Evolutionary conservation across 2,329 filamentous ascomycete species (phyloP).

Genomic region (Polychaeton citri): DNA sequence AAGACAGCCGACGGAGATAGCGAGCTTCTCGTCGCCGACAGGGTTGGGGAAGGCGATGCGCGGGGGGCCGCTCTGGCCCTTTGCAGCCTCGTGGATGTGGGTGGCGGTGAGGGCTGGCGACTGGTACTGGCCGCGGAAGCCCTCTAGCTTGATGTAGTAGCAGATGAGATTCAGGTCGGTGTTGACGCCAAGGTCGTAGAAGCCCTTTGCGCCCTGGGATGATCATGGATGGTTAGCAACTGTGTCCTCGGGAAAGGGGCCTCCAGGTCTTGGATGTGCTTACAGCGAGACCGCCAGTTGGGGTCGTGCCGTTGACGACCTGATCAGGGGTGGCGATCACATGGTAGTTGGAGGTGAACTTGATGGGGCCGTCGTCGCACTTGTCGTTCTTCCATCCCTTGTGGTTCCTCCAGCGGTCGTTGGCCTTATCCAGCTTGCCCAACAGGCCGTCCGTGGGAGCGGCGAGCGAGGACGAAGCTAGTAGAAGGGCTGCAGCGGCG

Average conservation of each 20-base stretch:
- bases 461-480: neutral
- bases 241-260: no score
- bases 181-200: constrained; percentile 43
- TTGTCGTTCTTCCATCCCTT: neutral
- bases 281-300: constrained; percentile 13
- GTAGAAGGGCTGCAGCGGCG: neutral
- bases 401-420: neutral
- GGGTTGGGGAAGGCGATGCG: constrained; percentile 41
- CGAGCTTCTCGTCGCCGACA: constrained; percentile 22
- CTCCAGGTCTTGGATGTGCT: constrained; percentile 1
- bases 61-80: constrained; percentile 37
- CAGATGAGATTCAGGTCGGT: constrained; percentile 29
- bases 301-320: constrained; percentile 32
- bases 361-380: constrained; percentile 11
- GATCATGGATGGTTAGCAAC: constrained; percentile 22
- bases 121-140: constrained; percentile 37
- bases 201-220: constrained; percentile 31
- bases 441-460: neutral
- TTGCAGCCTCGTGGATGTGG: constrained; percentile 39
- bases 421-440: neutral
- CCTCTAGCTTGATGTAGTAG: constrained; percentile 39
- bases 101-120: constrained; percentile 40
- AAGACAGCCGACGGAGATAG: constrained; percentile 30
- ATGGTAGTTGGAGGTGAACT: constrained; percentile 38
- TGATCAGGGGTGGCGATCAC: constrained; percentile 37